Evolutionary conservation across 352 stramenopile species (phyloP).

Genomic region (Phytophthora pini): DNA sequence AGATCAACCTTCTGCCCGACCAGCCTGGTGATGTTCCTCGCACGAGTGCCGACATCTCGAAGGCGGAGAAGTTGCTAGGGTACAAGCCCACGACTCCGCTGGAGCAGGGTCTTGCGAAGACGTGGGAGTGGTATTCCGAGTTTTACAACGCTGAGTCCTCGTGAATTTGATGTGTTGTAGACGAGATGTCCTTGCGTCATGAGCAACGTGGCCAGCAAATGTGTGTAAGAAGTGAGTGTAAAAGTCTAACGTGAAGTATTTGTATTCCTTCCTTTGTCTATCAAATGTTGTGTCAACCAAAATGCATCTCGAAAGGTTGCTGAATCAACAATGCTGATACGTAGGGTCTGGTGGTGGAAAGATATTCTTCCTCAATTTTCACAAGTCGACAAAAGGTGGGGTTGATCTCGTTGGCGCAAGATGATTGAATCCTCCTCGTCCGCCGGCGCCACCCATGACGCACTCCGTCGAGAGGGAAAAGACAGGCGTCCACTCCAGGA

Average conservation of each 20-base stretch:
- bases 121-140: constrained; percentile 93
- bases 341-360: no score
- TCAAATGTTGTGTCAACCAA: no score
- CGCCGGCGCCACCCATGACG: no score
- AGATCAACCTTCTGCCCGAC: constrained; percentile 94
- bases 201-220: neutral
- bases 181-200: neutral
- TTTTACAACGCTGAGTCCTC: constrained; percentile 44
- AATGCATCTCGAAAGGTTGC: no score
- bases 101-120: constrained; percentile 92
- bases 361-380: no score
- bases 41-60: constrained; percentile 96
- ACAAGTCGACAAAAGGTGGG: no score
- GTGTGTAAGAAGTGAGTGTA: constrained; percentile 1
- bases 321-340: no score
- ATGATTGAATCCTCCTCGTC: no score
- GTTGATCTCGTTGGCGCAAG: no score
- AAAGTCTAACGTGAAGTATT: constrained; percentile 1
- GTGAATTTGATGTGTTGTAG: constrained; percentile 1
- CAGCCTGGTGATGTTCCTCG: constrained; percentile 97
- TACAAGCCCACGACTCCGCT: constrained; percentile 95
- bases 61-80: constrained; percentile 94
- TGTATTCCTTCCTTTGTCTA: neutral
- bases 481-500: no score
- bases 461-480: no score